phyloP scores from a whole-genome alignment of 129 eudicot species.

The Centrapalus pauciflorus region DNA sequence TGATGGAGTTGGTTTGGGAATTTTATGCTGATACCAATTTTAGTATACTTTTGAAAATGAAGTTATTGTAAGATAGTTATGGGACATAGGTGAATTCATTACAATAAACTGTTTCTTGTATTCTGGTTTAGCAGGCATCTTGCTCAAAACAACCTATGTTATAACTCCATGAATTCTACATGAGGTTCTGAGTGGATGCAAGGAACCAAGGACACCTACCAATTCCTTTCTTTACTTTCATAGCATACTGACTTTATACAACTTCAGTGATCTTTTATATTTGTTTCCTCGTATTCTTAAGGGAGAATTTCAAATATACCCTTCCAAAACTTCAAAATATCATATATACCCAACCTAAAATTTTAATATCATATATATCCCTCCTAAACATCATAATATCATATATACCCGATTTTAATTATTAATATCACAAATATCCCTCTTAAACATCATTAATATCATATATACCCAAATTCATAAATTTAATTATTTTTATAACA shows the following conservation, averaged over 20 bases:
- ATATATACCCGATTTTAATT: too few species aligned
- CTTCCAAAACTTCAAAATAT: too few species aligned
- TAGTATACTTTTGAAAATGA: background rate
- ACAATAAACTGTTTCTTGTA: background rate
- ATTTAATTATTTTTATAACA: too few species aligned
- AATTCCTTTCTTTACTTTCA: background rate
- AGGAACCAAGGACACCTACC: background rate
- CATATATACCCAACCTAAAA: too few species aligned
- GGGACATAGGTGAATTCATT: background rate
- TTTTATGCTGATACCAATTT: background rate
- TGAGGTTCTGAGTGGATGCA: background rate
- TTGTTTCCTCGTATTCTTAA: constrained; percentile 12
- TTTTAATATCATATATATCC: too few species aligned
- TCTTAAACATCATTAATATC: too few species aligned
- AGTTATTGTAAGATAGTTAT: background rate
- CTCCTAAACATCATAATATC: too few species aligned
- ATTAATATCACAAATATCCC: too few species aligned
- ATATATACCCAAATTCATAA: too few species aligned
- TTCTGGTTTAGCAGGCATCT: background rate
- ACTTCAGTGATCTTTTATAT: background rate
- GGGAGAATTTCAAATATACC: too few species aligned
- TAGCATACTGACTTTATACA: background rate
- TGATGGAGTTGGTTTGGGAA: background rate
- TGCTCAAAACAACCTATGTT: background rate
- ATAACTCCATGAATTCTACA: background rate